Percentiles rank a stretch among this genome's conserved stretches.
Evolutionary conservation across 495 filamentous ascomycete genomes (phyloP).

Genomic region (Neurospora sp.): DNA sequence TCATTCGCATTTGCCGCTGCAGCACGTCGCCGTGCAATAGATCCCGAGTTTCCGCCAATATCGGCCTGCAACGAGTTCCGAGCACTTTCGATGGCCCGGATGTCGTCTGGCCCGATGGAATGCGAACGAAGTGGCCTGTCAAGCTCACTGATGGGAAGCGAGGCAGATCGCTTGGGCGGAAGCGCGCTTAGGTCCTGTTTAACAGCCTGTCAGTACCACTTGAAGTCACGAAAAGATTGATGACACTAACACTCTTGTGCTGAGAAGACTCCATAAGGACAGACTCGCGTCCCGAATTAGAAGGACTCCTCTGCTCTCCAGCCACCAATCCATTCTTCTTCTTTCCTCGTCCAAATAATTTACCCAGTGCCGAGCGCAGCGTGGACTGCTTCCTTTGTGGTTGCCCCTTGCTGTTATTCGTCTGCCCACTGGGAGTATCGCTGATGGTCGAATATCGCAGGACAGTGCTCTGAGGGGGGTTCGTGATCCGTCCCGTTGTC

Average conservation of each 20-base stretch:
- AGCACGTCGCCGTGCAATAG: slow-evolving; percentile 12
- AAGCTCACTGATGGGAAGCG: slow-evolving; percentile 43
- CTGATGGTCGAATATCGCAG: slow-evolving; percentile 30
- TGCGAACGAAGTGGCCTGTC: slow-evolving; percentile 43
- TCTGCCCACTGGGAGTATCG: slow-evolving; percentile 23
- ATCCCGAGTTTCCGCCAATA: not conserved
- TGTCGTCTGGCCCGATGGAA: slow-evolving; percentile 40
- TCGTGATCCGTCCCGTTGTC: slow-evolving; percentile 20
- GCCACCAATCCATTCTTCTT: slow-evolving; percentile 25
- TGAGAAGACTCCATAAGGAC: slow-evolving; percentile 12
- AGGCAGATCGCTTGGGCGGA: slow-evolving; percentile 37
- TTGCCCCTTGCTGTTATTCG: slow-evolving; percentile 19
- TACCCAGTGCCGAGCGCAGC: slow-evolving; percentile 36
- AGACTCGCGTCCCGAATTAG: slow-evolving; percentile 12
- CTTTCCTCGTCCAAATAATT: slow-evolving; percentile 40
- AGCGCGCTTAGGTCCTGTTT: slow-evolving; percentile 35
- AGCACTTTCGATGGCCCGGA: slow-evolving; percentile 33
- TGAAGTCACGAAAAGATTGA: not conserved
- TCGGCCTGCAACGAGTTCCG: slow-evolving; percentile 39
- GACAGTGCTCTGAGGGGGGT: slow-evolving; percentile 22
- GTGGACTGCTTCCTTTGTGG: slow-evolving; percentile 42
- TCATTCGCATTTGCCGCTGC: slow-evolving; percentile 29
- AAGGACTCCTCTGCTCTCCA: slow-evolving; percentile 7
- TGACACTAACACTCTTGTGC: slow-evolving; percentile 37
- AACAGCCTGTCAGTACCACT: slow-evolving; percentile 9